phyloP scores from a whole-genome alignment of 768 basidiomycete species.

The Russula brevipes region DNA sequence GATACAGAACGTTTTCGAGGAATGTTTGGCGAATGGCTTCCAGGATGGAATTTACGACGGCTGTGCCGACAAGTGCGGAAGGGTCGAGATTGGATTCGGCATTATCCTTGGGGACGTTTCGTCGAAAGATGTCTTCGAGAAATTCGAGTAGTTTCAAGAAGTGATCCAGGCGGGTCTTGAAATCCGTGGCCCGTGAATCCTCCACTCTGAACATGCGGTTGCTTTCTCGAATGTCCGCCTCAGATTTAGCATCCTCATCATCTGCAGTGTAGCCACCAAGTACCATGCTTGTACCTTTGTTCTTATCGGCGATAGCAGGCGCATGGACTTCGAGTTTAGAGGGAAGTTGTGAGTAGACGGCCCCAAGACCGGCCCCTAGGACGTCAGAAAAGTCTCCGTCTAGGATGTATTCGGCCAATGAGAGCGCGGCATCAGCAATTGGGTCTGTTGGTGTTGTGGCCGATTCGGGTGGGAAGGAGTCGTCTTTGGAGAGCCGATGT shows the following conservation, averaged over 20 bases:
- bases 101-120: constrained; percentile 46
- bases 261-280: constrained; percentile 60
- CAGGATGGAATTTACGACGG: constrained; percentile 78
- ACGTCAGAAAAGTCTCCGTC: constrained; percentile 99
- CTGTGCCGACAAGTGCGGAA: constrained; percentile 64
- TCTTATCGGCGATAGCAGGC: constrained; percentile 37
- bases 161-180: constrained; percentile 76
- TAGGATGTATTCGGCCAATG: constrained; percentile 87
- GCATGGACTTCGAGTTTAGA: constrained; percentile 73
- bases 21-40: constrained; percentile 81
- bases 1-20: constrained; percentile 88
- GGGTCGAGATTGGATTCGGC: constrained; percentile 46
- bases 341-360: constrained; percentile 88
- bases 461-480: constrained; percentile 28
- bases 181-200: constrained; percentile 66
- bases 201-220: constrained; percentile 64
- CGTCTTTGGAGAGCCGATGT: constrained; percentile 39
- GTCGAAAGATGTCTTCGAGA: constrained; percentile 78
- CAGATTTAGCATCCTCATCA: constrained; percentile 50
- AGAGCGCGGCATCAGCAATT: constrained; percentile 77
- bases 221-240: constrained; percentile 46
- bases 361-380: constrained; percentile 85
- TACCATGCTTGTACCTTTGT: constrained; percentile 54
- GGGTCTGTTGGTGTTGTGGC: constrained; percentile 46
- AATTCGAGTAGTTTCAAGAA: constrained; percentile 90